Conservation (phyloP, 2,329 filamentous ascomycete species). For the Laburnicola sp. region DNA sequence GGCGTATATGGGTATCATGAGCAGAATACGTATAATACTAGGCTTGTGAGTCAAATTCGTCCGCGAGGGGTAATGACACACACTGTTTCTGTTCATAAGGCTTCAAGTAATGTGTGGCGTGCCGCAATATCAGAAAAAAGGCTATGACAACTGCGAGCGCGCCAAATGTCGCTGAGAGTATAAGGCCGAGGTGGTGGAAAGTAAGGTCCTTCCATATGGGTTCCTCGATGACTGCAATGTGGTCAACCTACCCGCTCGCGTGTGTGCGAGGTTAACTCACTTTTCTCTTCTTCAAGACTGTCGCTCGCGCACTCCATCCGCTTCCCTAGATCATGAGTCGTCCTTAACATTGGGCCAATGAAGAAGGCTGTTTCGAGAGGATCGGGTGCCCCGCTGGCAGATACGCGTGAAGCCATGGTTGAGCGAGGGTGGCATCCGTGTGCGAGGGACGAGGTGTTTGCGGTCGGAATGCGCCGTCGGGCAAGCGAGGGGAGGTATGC, state of each 20-base stretch:
- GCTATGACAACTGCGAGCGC: conserved; percentile 56
- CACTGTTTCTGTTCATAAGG: conserved; percentile 64
- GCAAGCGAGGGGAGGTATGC: conserved; percentile 3
- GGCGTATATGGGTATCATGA: conserved; percentile 84
- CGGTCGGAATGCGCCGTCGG: conserved; percentile 2
- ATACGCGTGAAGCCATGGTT: conserved; percentile 6
- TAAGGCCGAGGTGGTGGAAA: conserved; percentile 61
- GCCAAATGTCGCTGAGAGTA: conserved; percentile 58
- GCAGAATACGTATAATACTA: conserved; percentile 82
- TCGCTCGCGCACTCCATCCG: conserved; percentile 20
- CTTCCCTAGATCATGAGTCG: conserved; percentile 2
- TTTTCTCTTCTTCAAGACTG: conserved; percentile 23
- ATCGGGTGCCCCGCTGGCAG: conserved; percentile 4
- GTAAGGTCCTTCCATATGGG: conserved; percentile 58
- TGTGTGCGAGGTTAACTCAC: conserved; percentile 40
- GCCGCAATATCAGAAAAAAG: conserved; percentile 58
- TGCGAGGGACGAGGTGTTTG: conserved; percentile 4
- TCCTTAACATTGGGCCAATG: background rate
- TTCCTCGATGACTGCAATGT: conserved; percentile 46
- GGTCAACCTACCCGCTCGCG: conserved; percentile 8
- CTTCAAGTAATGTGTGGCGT: conserved; percentile 63
- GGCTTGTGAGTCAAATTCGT: conserved; percentile 15
- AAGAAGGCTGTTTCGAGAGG: background rate
- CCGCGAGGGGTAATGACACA: conserved; percentile 22
- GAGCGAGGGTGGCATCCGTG: conserved; percentile 9